Evolutionary conservation across 1,284 basidiomycete genomes (phyloP).

Genomic region (Cystobasidium pallidum): DNA sequence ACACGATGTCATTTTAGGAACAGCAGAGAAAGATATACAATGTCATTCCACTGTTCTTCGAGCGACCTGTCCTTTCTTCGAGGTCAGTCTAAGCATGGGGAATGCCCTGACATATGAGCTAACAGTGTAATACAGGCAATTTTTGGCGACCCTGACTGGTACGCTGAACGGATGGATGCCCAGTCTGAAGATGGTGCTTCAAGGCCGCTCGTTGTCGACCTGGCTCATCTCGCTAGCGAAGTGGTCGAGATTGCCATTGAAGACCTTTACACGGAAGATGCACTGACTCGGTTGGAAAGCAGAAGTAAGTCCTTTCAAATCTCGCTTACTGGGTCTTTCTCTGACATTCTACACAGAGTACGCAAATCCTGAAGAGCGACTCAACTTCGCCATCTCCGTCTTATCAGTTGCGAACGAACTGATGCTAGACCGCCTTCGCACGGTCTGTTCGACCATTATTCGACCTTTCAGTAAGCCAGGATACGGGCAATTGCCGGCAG

Average conservation of each 20-base stretch:
- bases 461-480: constrained; percentile 58
- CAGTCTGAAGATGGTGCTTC: neutral
- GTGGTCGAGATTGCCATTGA: constrained; percentile 75
- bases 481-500: neutral
- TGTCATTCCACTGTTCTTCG: constrained; percentile 77
- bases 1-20: constrained; percentile 74
- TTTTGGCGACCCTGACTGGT: constrained; percentile 84
- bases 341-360: constrained; percentile 62
- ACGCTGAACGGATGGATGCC: constrained; percentile 59
- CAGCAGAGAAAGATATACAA: constrained; percentile 70
- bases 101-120: no score
- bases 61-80: constrained; percentile 82
- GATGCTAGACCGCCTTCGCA: constrained; percentile 78
- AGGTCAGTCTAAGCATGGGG: constrained; percentile 54
- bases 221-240: constrained; percentile 75
- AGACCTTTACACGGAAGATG: constrained; percentile 78
- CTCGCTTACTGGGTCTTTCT: neutral
- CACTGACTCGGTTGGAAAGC: constrained; percentile 70
- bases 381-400: constrained; percentile 87
- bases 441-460: constrained; percentile 77
- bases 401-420: constrained; percentile 87
- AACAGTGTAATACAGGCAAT: constrained; percentile 60
- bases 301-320: constrained; percentile 63
- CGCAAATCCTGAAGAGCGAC: constrained; percentile 70
- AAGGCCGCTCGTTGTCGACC: constrained; percentile 60